Evolutionary conservation across 2,329 filamentous ascomycete species (phyloP).

Genomic region (Colletotrichum lupini): DNA sequence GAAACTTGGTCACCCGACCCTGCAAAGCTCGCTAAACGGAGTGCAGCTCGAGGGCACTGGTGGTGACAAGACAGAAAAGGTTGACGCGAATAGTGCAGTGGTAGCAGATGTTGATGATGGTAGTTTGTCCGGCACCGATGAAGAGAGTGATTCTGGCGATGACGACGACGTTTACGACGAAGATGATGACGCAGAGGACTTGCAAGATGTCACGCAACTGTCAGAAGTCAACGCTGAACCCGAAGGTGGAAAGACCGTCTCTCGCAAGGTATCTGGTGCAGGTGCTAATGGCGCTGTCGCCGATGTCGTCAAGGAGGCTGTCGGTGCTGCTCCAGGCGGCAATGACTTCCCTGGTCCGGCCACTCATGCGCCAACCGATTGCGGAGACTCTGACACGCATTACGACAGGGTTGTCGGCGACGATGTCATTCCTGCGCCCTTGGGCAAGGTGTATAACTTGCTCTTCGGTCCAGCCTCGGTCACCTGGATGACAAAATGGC

Average conservation of each 20-base stretch:
- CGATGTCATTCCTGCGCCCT: slow-evolving; percentile 84
- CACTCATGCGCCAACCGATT: slow-evolving; percentile 86
- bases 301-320: slow-evolving; percentile 63
- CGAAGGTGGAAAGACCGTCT: slow-evolving; percentile 70
- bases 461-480: slow-evolving; percentile 86
- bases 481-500: slow-evolving; percentile 86
- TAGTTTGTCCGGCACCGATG: slow-evolving; percentile 67
- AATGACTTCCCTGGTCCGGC: slow-evolving; percentile 87
- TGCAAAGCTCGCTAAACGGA: slow-evolving; percentile 92
- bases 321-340: slow-evolving; percentile 52
- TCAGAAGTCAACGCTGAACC: slow-evolving; percentile 58
- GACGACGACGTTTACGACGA: slow-evolving; percentile 83
- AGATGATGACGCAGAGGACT: slow-evolving; percentile 79
- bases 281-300: slow-evolving; percentile 55
- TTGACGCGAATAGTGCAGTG: slow-evolving; percentile 57
- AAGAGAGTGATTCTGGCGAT: slow-evolving; percentile 69
- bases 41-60: slow-evolving; percentile 83
- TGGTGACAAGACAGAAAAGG: slow-evolving; percentile 92
- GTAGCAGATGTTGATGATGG: slow-evolving; percentile 51
- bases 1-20: slow-evolving; percentile 93
- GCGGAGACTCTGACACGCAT: slow-evolving; percentile 80
- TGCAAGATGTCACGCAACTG: slow-evolving; percentile 46
- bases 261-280: slow-evolving; percentile 78
- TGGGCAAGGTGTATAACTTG: slow-evolving; percentile 91
- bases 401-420: slow-evolving; percentile 89